Evolutionary conservation across 2,329 filamentous ascomycete genomes (phyloP), one percentile per base, ranked within the genome.

Genomic region (Fusarium incarnatum): DNA sequence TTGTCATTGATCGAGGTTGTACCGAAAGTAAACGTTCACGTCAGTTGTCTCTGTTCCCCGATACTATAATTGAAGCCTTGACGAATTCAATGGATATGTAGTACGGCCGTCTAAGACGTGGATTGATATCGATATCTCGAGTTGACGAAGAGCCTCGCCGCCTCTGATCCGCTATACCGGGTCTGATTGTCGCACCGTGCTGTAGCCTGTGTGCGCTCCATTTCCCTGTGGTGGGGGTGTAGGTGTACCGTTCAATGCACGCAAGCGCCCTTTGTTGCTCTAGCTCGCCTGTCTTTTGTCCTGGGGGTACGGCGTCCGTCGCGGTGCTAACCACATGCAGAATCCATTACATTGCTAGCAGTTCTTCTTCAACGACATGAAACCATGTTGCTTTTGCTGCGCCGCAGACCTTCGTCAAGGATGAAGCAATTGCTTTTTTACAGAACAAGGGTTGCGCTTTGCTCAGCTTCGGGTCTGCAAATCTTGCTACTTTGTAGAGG

Each of bases 151-250:
- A 60, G 60, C 61, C 62, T 62, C 60, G 64, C 42, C 54, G 57
- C 60, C 68, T 70, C 58, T 53, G 67, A 73, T 69, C 73, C 73
- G 54, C 58, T 60, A 73, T 61, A 69, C 57, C 62, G 73, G 73
- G 73, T 73, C 73, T 73, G 60, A 55, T 37, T 72, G 73, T 75
- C 67, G 69, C 73, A 75, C 71, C 68, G 71, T 75, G 73, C 64
- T 70, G 50, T 57, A 56, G 49, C n/a, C 15, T 52, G 48, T 52
- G 25, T 49, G 60, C 41, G 58, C 32, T 52, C 47, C 59, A 45
- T 64, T 66, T 64, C 58, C 57, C 42, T 73, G 64, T 71, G 67
- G 67, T 61, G 58, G 63, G 71, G 52, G 62, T 65, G 32, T 60
- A 56, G 63, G 56, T 49, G 56, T 62, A 59, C 56, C 49, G 20